Percentiles rank a stretch among this genome's conserved stretches.
Conservation (phyloP, 2,329 filamentous ascomycete species). For the Ilyonectria sp. region DNA sequence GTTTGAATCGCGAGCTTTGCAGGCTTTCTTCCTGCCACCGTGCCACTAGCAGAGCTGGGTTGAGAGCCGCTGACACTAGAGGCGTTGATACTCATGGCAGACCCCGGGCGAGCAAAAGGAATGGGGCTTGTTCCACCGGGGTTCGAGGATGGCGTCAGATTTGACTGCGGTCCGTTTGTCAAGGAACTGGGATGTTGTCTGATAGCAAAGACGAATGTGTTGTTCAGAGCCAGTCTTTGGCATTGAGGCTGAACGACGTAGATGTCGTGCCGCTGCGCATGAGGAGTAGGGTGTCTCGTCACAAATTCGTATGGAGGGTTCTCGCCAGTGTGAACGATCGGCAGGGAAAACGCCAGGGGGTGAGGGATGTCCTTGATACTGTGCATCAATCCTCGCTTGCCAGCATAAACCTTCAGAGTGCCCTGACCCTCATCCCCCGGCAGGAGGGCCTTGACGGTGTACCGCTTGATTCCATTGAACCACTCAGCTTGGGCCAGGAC, state of each 20-base stretch:
- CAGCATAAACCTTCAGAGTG: slow-evolving; percentile 91
- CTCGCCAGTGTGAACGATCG: slow-evolving; percentile 89
- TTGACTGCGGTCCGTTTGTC: slow-evolving; percentile 50
- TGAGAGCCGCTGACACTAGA: slow-evolving; percentile 72
- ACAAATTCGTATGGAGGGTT: slow-evolving; percentile 97
- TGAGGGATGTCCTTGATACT: slow-evolving; percentile 97
- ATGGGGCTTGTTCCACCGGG: slow-evolving; percentile 68
- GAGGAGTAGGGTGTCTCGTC: slow-evolving; percentile 92
- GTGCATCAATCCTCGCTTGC: slow-evolving; percentile 96
- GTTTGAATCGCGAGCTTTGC: slow-evolving; percentile 97
- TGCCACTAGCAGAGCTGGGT: slow-evolving; percentile 67
- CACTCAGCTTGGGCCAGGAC: slow-evolving; percentile 94
- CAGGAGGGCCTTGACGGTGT: slow-evolving; percentile 92
- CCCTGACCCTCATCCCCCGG: slow-evolving; percentile 94
- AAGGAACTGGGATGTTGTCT: slow-evolving; percentile 86
- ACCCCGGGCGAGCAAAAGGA: slow-evolving; percentile 73
- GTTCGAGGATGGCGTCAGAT: slow-evolving; percentile 63
- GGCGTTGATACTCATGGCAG: slow-evolving; percentile 76
- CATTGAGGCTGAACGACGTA: slow-evolving; percentile 98
- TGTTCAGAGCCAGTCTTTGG: slow-evolving; percentile 88
- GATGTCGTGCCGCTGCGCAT: slow-evolving; percentile 96
- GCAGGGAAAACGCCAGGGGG: slow-evolving; percentile 89
- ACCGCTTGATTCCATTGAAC: slow-evolving; percentile 88
- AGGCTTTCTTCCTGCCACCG: slow-evolving; percentile 80
- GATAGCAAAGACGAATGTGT: slow-evolving; percentile 97